Evolutionary conservation across 352 stramenopile species (phyloP), one percentile per base, ranked within the genome.

Genomic region (Pythium phragmitis): DNA sequence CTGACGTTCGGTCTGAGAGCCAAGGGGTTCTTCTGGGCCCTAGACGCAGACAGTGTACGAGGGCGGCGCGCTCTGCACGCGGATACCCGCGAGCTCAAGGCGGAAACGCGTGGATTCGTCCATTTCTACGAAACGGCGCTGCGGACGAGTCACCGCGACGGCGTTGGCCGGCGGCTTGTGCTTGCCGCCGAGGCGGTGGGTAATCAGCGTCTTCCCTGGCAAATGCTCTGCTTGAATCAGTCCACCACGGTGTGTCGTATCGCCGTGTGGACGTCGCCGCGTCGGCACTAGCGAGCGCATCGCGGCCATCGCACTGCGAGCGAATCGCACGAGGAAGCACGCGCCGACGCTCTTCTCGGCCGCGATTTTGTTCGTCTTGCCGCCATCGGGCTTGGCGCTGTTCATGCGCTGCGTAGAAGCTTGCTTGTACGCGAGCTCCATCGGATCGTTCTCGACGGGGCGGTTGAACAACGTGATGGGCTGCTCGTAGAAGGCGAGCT

Each of bases 401-500:
- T n/a, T 26, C n/a, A 42, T 50, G 53, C 17, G 19, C 19, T 34
- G 36, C 36, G 45, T 34, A 8, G 16, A 2, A 8, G 6, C 19
- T 33, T 36, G 41, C n/a, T 4, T 41, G 19, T 21, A 19, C 19
- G 48, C 12, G 5, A 42, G 30, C 21, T 71, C 57, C 9, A 37
- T 28, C 5, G 65, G 65, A 14, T 71, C 50, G 46, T 71, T 71
- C 33, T 63, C 52, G 34, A 71, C 53, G 12, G 65, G 51, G 13
- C 51, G 43, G 34, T 66, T 43, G 19, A 71, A 71, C 33, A 19
- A 28, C 45, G 52, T 65, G 37, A 71, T 67, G 12, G 65, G 65
- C 28, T 60, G 51, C 37, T 71, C 65, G 39, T 67, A 71, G 53
- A 71, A 71, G 16, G 50, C 57, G 34, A 71, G 45, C 65, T 59